phyloP scores from a whole-genome alignment of 2,329 filamentous ascomycete species.

The Aspergillus tanneri region DNA sequence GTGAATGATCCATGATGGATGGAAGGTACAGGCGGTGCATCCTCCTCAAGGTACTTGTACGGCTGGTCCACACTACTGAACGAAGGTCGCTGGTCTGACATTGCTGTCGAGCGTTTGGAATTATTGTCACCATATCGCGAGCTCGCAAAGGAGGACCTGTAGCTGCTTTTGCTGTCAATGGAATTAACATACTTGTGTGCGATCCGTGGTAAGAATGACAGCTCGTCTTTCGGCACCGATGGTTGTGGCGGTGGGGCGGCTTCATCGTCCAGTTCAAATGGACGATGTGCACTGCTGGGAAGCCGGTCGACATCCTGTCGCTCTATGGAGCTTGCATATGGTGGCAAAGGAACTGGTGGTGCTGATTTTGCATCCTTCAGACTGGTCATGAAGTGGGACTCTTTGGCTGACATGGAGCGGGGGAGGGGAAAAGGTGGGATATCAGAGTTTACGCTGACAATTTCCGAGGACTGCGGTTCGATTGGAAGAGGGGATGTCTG shows the following conservation, averaged over 20 bases:
- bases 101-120: constrained; percentile 33
- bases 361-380: constrained; percentile 22
- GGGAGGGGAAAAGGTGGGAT: constrained; percentile 55
- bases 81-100: constrained; percentile 33
- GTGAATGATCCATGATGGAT: constrained; percentile 20
- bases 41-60: constrained; percentile 32
- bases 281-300: constrained; percentile 12
- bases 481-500: constrained; percentile 41
- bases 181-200: constrained; percentile 28
- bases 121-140: constrained; percentile 34
- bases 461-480: constrained; percentile 47
- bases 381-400: constrained; percentile 23
- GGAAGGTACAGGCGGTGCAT: constrained; percentile 35
- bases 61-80: constrained; percentile 32
- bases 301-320: background rate
- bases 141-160: constrained; percentile 42
- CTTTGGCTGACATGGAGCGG: constrained; percentile 29
- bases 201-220: constrained; percentile 5
- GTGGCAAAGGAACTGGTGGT: constrained; percentile 21
- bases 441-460: constrained; percentile 51
- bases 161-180: constrained; percentile 40
- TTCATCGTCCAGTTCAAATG: constrained; percentile 10
- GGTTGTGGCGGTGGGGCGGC: constrained; percentile 20
- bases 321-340: constrained; percentile 9
- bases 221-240: constrained; percentile 10